A percentile compares a stretch with the other conserved stretches of the same genome.
Conservation (phyloP, 805 yeast species). For the Metahyphopichia silvanorum region DNA sequence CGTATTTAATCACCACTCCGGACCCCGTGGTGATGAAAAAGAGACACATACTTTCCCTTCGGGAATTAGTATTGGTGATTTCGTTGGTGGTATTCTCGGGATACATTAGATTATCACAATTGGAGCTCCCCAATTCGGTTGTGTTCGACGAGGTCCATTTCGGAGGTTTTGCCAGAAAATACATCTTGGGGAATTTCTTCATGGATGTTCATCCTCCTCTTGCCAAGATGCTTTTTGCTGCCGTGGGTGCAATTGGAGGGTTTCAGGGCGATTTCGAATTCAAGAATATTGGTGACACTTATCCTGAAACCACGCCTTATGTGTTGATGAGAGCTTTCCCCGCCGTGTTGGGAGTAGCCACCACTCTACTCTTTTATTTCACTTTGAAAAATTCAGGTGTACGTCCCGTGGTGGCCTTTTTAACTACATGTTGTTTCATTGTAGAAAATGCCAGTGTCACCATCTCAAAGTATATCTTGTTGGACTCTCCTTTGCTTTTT, state of each 20-base stretch:
- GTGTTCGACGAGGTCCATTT: conserved; percentile 94
- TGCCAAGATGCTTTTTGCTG: conserved; percentile 73
- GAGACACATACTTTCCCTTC: conserved; percentile 35
- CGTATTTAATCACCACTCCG: conserved; percentile 53
- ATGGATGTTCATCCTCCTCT: conserved; percentile 82
- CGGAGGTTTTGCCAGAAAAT: conserved; percentile 92
- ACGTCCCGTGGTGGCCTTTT: conserved; percentile 56
- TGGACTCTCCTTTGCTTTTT: conserved; percentile 74
- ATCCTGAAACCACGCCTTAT: conserved; percentile 61
- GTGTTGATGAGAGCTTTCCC: conserved; percentile 68
- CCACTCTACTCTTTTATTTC: conserved; percentile 60
- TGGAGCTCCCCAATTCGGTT: conserved; percentile 72
- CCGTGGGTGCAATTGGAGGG: conserved; percentile 63
- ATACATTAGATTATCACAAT: conserved; percentile 55
- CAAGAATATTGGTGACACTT: conserved; percentile 60
- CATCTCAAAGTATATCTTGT: conserved; percentile 68
- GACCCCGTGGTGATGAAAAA: conserved; percentile 33
- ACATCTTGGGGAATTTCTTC: conserved; percentile 61
- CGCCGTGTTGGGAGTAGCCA: conserved; percentile 64
- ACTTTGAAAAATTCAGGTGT: conserved; percentile 74
- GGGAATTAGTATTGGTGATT: conserved; percentile 27
- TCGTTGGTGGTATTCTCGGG: conserved; percentile 50
- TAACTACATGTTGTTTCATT: conserved; percentile 53
- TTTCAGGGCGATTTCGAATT: conserved; percentile 70
- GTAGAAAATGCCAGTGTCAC: conserved; percentile 70